phyloP scores from a whole-genome alignment of 2,329 filamentous ascomycete species.

The Cladobotryum mycophilum region DNA sequence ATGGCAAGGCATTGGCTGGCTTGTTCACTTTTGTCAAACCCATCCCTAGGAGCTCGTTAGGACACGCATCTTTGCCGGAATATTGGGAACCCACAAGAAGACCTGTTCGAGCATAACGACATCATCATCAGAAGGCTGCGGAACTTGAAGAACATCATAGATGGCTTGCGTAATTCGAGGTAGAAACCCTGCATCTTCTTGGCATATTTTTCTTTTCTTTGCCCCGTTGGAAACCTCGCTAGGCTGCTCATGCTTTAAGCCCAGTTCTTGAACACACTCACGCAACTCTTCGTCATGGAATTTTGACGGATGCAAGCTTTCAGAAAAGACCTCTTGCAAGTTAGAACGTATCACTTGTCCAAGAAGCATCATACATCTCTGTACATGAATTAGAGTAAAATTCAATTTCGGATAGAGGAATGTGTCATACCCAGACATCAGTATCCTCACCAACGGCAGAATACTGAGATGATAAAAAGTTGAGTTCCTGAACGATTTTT shows the following conservation, averaged over 20 bases:
- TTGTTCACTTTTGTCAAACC: constrained; percentile 43
- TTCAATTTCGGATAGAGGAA: neutral
- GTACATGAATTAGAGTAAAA: constrained; percentile 15
- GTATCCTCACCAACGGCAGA: constrained; percentile 26
- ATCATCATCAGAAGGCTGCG: constrained; percentile 16
- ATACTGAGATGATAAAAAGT: constrained; percentile 29
- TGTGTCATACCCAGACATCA: constrained; percentile 36
- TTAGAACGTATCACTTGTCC: constrained; percentile 19
- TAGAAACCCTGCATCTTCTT: constrained; percentile 15
- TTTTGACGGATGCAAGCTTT: constrained; percentile 21
- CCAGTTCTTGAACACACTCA: constrained; percentile 22
- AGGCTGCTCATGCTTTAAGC: constrained; percentile 20
- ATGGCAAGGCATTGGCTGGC: constrained; percentile 46
- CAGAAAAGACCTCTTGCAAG: constrained; percentile 16
- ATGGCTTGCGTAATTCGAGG: constrained; percentile 17
- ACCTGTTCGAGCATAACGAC: constrained; percentile 27
- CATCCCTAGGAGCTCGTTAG: constrained; percentile 20
- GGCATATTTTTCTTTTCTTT: constrained; percentile 26
- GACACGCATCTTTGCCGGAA: neutral
- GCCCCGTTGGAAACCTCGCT: constrained; percentile 10
- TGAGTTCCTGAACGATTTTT: constrained; percentile 37
- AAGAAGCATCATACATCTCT: constrained; percentile 27
- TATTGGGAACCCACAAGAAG: constrained; percentile 39
- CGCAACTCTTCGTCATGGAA: constrained; percentile 25
- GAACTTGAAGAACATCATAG: constrained; percentile 24